Evolutionary conservation across 257 asterid species (phyloP), one percentile per base, ranked within the genome.

Genomic region (Capsicum baccatum): DNA sequence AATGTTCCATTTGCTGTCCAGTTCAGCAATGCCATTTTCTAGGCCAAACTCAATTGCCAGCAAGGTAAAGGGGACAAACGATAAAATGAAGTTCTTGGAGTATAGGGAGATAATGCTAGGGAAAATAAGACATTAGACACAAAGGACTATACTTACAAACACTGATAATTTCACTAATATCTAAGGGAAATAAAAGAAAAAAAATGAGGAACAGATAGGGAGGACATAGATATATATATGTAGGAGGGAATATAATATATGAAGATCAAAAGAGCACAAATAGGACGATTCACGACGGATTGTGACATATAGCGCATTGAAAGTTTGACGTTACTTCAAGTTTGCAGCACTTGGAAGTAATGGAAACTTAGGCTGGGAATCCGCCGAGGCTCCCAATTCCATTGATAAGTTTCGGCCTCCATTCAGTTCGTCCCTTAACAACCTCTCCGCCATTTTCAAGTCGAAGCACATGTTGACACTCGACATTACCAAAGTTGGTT

Each of bases 391-490:
- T 90, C 80, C 88, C 91, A 14, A 86, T 86, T 42, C 87, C 86
- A 86, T 87, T 85, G 7, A 88, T 87, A 70, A 69, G 48, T 87
- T 95, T 97, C 26, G 98, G 97, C 89, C 98, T 91, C 99, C 99
- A 97, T 85, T 73, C 87, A 12, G 99, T 97, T 84, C 96, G 88
- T 33, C 95, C 99, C 91, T 95, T 97, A 35, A 94, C 94, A 50
- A 97, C 90, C 83, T 97, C 99, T 16, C 94, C 94, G 6, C 99
- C 99, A 47, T 88, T 89, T 89, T 95, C 98, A 63, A 93, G 83
- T 48, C 97, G 97, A 79, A 97, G 97, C 92, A 94, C 90, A 85
- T 97, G 99, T 87, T 95, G 99, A 87, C 96, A 94, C 90, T 95
- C 97, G 0, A 93, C 85, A 17, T 62, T n/a, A 57, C 91, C 96